Base-by-base conservation (phyloP, 208 protist species). In the Herpetomonas tarakana region DNA sequence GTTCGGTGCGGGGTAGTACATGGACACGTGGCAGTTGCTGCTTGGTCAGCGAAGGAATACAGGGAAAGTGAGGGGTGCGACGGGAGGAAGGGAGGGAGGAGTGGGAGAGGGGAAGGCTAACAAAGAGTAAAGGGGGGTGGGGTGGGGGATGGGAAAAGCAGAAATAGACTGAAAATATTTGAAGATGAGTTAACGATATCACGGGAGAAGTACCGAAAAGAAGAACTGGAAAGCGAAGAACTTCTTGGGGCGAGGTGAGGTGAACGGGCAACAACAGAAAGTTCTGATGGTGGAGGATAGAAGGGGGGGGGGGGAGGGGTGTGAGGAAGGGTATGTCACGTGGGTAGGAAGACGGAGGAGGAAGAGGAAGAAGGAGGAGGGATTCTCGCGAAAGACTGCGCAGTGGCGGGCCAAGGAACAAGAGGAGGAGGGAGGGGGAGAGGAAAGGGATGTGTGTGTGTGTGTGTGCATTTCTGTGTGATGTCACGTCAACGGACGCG, bases 1-100 rank as follows among this genome's bases (percentile, higher is more conserved):
- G 50, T 55, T 64, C 19, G 52, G 12, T 62, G 62, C 60, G 16
- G 62, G 70, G 22, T 71, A 26, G 59, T 76, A 76, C 64, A 66
- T 71, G 35, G 6, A 14, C 35, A 41, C 35, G 35, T 41, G 35
- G 6, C 35, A 41, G 35, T 14, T 41, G 35, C n/a, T n/a, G n/a
- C n/a, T n/a, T n/a, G n/a, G n/a, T 41, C 35, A 18, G 35, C 35
- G 35, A 41, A 18, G 6, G 35, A 41, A 41, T 18, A 41, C 35
- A 41, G 9, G 35, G 26, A 65, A 55, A 56, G 25, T 22, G 9
- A 25, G 25, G 18, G 28, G 50, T 18, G 46, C 41, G 35, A 31
- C 19, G 44, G 54, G 49, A 66, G 38, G 28, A 47, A 68, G 57
- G 49, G 3, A 60, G 19, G 46, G 29, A 35, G 44, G 21, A 21